Base-by-base conservation (phyloP, 176 grass and related monocot species). In the Oryza glaberrima region DNA sequence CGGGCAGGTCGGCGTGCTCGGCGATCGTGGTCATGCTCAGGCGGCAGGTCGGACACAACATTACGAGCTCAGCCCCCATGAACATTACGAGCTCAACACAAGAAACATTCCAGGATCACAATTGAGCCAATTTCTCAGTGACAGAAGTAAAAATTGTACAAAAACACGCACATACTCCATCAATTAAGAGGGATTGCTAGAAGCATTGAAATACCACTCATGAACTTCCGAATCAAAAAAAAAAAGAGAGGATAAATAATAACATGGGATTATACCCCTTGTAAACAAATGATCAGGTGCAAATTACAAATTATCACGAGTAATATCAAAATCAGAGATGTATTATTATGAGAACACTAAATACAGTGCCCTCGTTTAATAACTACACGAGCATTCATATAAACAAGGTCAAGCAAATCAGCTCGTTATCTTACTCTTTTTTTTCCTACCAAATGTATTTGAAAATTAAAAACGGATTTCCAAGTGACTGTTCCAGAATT, bases 31-130 rank as follows among this genome's bases (percentile, higher is more conserved):
- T 32, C 30, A 32, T 32, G 30, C 30, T 49, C 78, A 8, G 16
- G 14, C 44, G 65, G 78, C 16, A 80, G 46, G 45, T 80, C 65
- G 16, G 78, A 69, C 17, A 71, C 20, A 19, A 77, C 1, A 25
- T 34, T 32, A 41, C 8, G 40, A 41, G 40, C 40, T 41, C 40
- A 41, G 40, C 58, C 19, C 14, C 2, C 52, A 5, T 58, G 5
- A 58, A 20, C 52, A 20, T 20, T 48, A 51, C 7, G 44, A 11
- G 28, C 28, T 30, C 28, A 32, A 16, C 17, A 71, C 20, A 19
- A 75, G 9, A 12, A n/a, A 65, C 4, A 25, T 34, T 32, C 0
- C 12, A 13, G 17, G 17, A 58, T 67, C 28, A 67, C 28, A 67
- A 35, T 15, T 34, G 7, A 7, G 25, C 4, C 15, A 34, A 15